Conservation (phyloP, 148 eudicot species). For the Fagopyrum tataricum region DNA sequence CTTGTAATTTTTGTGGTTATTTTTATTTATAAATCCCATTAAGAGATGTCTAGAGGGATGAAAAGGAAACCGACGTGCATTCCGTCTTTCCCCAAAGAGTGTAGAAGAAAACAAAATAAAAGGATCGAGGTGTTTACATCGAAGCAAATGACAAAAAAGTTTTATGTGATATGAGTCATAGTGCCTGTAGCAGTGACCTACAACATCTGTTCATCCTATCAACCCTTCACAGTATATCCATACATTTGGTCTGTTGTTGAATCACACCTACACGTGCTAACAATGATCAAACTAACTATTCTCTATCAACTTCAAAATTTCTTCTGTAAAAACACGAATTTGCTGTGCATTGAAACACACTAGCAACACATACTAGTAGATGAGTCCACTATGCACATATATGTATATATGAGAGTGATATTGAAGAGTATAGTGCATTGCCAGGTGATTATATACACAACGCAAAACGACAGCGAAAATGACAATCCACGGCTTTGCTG, state of each 20-base stretch:
- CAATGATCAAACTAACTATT: background rate
- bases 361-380: background rate
- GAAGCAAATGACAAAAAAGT: background rate
- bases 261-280: constrained; percentile 2
- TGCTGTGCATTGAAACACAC: background rate
- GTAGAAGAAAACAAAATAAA: background rate
- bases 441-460: background rate
- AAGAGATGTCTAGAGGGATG: too few species aligned
- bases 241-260: constrained; percentile 1
- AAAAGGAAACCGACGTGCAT: too few species aligned
- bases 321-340: background rate
- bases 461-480: background rate
- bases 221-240: background rate
- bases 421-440: background rate
- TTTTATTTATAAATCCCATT: too few species aligned
- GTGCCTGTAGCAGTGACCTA: background rate
- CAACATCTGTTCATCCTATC: background rate
- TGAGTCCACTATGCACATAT: background rate
- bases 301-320: background rate
- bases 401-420: background rate
- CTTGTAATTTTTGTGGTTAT: too few species aligned
- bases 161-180: background rate
- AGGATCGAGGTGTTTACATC: background rate
- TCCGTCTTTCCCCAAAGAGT: too few species aligned
- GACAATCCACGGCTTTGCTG: background rate